These are phyloP conservation scores for Alternaria longipes DNA, from an alignment of 2,329 filamentous ascomycete species.

Conservation along the genomic window DNA sequence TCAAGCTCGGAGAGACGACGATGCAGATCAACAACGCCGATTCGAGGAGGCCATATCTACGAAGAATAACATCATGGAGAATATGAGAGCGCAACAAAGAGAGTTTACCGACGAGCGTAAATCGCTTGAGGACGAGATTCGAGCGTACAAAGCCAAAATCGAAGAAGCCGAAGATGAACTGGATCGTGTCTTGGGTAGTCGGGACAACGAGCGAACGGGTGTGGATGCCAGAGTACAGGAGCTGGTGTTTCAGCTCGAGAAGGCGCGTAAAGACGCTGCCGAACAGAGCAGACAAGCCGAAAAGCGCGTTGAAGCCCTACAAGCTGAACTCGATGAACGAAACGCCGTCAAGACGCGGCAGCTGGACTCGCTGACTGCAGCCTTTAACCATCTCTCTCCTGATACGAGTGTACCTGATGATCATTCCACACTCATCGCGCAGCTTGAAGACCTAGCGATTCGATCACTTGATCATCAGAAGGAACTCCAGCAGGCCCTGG, in stretches of 20 bases:
- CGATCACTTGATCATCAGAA: constrained; percentile 55
- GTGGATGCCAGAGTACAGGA: constrained; percentile 73
- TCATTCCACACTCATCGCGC: constrained; percentile 49
- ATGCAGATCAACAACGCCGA: constrained; percentile 70
- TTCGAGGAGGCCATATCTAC: constrained; percentile 89
- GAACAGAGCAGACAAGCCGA: constrained; percentile 60
- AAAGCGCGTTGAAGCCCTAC: constrained; percentile 59
- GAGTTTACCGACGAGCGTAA: constrained; percentile 89
- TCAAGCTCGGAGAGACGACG: constrained; percentile 62
- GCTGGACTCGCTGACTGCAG: constrained; percentile 40
- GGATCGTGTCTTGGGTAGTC: constrained; percentile 81
- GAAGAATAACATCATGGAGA: constrained; percentile 92
- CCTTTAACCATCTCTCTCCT: constrained; percentile 53
- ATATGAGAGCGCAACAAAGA: constrained; percentile 89
- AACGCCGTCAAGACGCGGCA: constrained; percentile 53
- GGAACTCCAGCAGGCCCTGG: constrained; percentile 58
- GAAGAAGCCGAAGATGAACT: constrained; percentile 94
- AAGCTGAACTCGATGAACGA: constrained; percentile 64
- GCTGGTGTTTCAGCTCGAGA: constrained; percentile 76
- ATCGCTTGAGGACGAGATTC: constrained; percentile 82
- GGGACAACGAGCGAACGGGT: constrained; percentile 80
- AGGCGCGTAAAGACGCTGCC: constrained; percentile 59
- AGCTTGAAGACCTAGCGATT: constrained; percentile 57
- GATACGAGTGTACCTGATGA: constrained; percentile 48
- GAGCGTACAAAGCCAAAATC: constrained; percentile 75